Percentiles rank a stretch among this genome's conserved stretches.
Conservation (phyloP, 148 eudicot species). For the Rhododendron williamsianum region DNA sequence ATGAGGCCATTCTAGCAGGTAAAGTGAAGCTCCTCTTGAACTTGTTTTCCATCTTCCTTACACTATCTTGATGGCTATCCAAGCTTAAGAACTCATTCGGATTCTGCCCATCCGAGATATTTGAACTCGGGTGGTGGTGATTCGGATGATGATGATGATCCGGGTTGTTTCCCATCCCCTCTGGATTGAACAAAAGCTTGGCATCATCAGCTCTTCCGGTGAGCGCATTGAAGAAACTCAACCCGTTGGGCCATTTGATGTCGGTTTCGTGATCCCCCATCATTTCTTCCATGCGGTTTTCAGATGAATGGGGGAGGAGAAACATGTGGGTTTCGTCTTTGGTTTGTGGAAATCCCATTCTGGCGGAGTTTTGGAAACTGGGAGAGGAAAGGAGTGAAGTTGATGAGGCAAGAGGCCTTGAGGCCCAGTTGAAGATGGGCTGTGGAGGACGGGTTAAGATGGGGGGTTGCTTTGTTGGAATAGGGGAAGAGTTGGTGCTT, state of each 20-base stretch:
- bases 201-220: slow-evolving; percentile 74
- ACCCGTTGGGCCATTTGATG: slow-evolving; percentile 91
- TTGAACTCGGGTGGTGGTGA: slow-evolving; percentile 4
- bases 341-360: slow-evolving; percentile 39
- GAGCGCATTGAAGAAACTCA: slow-evolving; percentile 71
- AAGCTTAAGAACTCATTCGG: slow-evolving; percentile 75
- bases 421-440: slow-evolving; percentile 72
- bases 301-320: slow-evolving; percentile 61
- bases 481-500: slow-evolving; percentile 36
- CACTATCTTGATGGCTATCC: slow-evolving; percentile 48
- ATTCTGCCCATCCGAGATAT: slow-evolving; percentile 16
- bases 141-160: slow-evolving; percentile 20
- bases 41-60: slow-evolving; percentile 70
- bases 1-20: slow-evolving; percentile 75
- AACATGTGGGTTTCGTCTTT: slow-evolving; percentile 61
- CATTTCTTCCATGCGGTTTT: slow-evolving; percentile 60
- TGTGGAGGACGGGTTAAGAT: slow-evolving; percentile 51
- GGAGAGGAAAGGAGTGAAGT: slow-evolving; percentile 41
- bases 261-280: slow-evolving; percentile 60
- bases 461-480: slow-evolving; percentile 46
- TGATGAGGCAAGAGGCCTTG: slow-evolving; percentile 51
- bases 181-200: slow-evolving; percentile 61
- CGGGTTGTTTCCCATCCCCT: slow-evolving; percentile 46
- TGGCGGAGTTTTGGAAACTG: slow-evolving; percentile 45
- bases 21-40: slow-evolving; percentile 83